phyloP scores from a whole-genome alignment of 768 basidiomycete species.

The Xanthoconium purpureum region DNA sequence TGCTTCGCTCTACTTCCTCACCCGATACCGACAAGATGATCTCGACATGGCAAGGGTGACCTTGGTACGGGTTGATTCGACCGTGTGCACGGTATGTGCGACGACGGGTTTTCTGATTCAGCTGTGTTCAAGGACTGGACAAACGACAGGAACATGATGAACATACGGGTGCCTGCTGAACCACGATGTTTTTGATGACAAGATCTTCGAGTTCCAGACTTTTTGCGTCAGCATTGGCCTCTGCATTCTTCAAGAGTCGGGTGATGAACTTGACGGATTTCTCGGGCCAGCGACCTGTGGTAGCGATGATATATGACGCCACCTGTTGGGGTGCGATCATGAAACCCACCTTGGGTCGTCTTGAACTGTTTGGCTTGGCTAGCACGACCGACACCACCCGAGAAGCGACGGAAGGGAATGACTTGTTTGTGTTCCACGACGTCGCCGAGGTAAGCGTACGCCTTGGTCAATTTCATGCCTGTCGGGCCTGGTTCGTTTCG shows the following conservation, averaged over 20 bases:
- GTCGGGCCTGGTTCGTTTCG: slow-evolving; percentile 1
- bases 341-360: slow-evolving; percentile 82
- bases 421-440: slow-evolving; percentile 96
- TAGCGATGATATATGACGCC: background rate
- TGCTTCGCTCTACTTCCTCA: slow-evolving; percentile 87
- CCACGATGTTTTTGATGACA: slow-evolving; percentile 92
- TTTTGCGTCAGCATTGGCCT: slow-evolving; percentile 98
- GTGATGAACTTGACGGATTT: slow-evolving; percentile 96
- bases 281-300: slow-evolving; percentile 97
- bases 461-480: slow-evolving; percentile 94
- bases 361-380: slow-evolving; percentile 96
- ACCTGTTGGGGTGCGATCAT: background rate
- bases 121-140: slow-evolving; percentile 4
- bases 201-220: slow-evolving; percentile 91
- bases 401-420: slow-evolving; percentile 94
- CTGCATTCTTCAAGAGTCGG: slow-evolving; percentile 95
- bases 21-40: slow-evolving; percentile 81
- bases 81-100: slow-evolving; percentile 98
- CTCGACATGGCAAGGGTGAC: slow-evolving; percentile 95
- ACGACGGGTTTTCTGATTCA: slow-evolving; percentile 89
- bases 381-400: slow-evolving; percentile 93
- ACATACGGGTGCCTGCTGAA: slow-evolving; percentile 96
- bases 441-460: slow-evolving; percentile 89
- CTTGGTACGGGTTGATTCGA: slow-evolving; percentile 99
- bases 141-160: background rate